A percentile compares a stretch with the other conserved stretches of the same genome.
phyloP scores from a whole-genome alignment of 148 eudicot genomes.

The Vaccinium myrtillus region DNA sequence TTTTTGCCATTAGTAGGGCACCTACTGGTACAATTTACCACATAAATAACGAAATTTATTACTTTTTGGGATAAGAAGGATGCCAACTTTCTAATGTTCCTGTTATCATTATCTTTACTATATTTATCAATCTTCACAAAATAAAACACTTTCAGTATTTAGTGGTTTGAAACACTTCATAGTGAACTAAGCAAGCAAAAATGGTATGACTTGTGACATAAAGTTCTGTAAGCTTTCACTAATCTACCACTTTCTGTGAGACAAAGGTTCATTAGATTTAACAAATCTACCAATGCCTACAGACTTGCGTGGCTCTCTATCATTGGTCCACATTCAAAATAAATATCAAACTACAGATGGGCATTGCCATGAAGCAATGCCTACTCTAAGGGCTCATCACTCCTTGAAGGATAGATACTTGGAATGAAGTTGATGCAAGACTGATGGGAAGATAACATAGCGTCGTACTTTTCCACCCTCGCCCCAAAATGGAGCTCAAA shows the following conservation, averaged over 20 bases:
- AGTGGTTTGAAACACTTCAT: not conserved
- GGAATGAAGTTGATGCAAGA: not conserved
- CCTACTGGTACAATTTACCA: not conserved
- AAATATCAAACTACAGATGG: not conserved
- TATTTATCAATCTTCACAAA: not conserved
- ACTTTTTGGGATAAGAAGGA: not conserved
- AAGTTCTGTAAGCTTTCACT: not conserved
- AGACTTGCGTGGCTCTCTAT: not conserved
- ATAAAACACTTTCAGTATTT: not conserved
- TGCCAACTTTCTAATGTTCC: not conserved
- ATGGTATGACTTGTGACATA: not conserved
- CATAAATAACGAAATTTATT: not conserved
- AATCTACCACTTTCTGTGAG: not conserved
- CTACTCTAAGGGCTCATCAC: slow-evolving; percentile 8
- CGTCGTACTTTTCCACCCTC: not conserved
- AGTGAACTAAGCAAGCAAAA: not conserved
- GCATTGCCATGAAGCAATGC: not conserved
- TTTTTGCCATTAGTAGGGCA: not conserved
- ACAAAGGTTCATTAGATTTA: not conserved
- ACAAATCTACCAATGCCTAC: not conserved
- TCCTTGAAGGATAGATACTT: not conserved
- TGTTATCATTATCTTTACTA: not conserved
- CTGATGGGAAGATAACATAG: not conserved
- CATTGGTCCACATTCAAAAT: not conserved
- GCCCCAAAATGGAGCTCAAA: not conserved